A percentile compares a stretch with the other conserved stretches of the same genome.
phyloP scores from a whole-genome alignment of 176 grass and related monocot species.

The Oryza brachyantha region DNA sequence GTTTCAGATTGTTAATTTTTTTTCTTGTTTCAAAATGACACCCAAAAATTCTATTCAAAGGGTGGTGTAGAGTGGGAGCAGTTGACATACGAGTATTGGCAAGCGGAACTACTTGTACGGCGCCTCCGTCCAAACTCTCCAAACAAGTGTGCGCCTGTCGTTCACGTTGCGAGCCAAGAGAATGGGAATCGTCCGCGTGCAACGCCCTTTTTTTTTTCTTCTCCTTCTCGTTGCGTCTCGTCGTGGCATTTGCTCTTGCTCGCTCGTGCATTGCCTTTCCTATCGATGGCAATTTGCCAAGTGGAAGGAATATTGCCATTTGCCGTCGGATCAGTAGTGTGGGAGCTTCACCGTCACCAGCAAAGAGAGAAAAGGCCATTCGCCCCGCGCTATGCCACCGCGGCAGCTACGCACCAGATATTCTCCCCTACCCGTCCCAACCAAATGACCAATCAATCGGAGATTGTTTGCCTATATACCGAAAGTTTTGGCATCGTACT shows the following conservation, averaged over 20 bases:
- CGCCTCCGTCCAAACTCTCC: not conserved
- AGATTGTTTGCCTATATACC: not conserved
- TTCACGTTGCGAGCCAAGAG: not conserved
- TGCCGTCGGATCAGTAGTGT: not conserved
- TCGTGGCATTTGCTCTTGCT: not conserved
- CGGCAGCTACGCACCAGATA: not conserved
- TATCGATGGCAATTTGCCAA: not conserved
- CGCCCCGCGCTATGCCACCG: not conserved
- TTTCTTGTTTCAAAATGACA: not conserved
- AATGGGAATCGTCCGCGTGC: not conserved
- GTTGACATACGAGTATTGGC: not conserved
- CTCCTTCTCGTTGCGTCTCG: not conserved
- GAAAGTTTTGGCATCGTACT: not conserved
- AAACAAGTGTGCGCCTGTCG: not conserved
- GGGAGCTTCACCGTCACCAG: not conserved
- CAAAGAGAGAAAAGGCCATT: not conserved
- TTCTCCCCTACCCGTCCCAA: not conserved
- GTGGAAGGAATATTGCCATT: not conserved
- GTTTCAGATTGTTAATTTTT: no score
- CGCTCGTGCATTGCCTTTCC: not conserved
- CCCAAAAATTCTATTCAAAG: not conserved
- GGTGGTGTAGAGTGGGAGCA: no score
- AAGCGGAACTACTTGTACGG: not conserved
- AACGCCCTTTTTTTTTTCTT: no score
- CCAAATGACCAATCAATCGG: not conserved